Conservation (phyloP, 1,284 basidiomycete species). For the Cryptococcus sp. region DNA sequence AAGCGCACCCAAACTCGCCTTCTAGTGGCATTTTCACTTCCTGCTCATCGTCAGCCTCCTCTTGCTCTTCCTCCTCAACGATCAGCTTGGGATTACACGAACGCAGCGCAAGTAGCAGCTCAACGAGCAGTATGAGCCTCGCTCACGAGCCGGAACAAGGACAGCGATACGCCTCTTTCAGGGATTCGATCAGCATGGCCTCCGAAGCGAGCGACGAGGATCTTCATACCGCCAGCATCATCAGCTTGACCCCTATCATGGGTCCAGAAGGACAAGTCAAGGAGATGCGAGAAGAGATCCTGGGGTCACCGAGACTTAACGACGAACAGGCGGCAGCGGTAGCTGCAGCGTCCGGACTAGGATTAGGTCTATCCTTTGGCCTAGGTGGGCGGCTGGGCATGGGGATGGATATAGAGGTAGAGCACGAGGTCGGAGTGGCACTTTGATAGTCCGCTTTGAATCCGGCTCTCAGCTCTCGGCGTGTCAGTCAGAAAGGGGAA, state of each 20-base stretch:
- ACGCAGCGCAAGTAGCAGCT: conserved; percentile 1
- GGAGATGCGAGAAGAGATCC: conserved; percentile 20
- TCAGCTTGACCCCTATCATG: conserved; percentile 34
- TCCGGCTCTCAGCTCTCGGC: no score
- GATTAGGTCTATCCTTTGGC: conserved; percentile 8
- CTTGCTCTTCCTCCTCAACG: conserved; percentile 8
- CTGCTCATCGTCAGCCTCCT: conserved; percentile 1
- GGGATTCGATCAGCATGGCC: conserved; percentile 30
- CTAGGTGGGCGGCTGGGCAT: conserved; percentile 8
- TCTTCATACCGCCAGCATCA: conserved; percentile 43
- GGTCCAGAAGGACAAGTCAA: conserved; percentile 11
- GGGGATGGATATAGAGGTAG: conserved; percentile 7
- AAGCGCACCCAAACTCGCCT: conserved; percentile 31
- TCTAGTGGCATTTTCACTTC: conserved; percentile 30
- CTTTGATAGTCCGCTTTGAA: conserved; percentile 4
- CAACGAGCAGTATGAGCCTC: neutral
- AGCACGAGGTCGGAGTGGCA: conserved; percentile 25
- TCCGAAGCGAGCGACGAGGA: conserved; percentile 46
- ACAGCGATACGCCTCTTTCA: conserved; percentile 1
- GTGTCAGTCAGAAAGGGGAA: no score
- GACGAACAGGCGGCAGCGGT: conserved; percentile 13
- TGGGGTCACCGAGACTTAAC: conserved; percentile 1
- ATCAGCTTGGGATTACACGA: conserved; percentile 3
- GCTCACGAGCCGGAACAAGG: neutral
- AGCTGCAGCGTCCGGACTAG: conserved; percentile 5